These are phyloP conservation scores for Pythium monospermum DNA, from an alignment of 352 stramenopile species.

Conservation along the genomic window DNA sequence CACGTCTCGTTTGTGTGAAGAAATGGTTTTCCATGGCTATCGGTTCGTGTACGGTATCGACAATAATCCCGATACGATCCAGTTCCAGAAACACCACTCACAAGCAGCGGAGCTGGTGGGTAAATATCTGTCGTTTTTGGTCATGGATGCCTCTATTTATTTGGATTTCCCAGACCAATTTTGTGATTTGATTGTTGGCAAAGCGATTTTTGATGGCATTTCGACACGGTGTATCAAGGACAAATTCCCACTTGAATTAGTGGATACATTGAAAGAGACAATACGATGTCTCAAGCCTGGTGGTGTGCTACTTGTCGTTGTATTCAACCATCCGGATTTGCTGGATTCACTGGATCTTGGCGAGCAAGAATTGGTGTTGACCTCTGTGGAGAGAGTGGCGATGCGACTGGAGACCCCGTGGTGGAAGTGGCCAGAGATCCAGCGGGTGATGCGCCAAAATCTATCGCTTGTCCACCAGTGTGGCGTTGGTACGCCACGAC, in stretches of 20 bases:
- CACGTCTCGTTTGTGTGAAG: constrained; percentile 23
- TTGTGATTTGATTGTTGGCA: constrained; percentile 27
- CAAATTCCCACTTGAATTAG: constrained; percentile 6
- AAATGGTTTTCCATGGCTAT: constrained; percentile 27
- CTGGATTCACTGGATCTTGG: background rate
- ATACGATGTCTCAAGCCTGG: constrained; percentile 26
- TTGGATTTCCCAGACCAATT: constrained; percentile 22
- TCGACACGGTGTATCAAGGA: constrained; percentile 2
- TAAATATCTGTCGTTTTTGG: constrained; percentile 16
- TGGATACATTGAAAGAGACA: constrained; percentile 17
- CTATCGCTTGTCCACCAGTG: constrained; percentile 13
- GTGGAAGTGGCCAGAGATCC: constrained; percentile 22
- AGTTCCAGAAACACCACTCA: constrained; percentile 18
- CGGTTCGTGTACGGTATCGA: constrained; percentile 23
- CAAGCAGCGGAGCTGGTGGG: constrained; percentile 2
- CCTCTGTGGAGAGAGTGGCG: background rate
- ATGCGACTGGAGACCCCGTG: constrained; percentile 11
- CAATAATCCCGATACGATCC: constrained; percentile 8
- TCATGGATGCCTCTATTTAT: constrained; percentile 8
- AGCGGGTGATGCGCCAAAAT: constrained; percentile 1
- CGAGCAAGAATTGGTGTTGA: background rate
- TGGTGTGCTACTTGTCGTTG: constrained; percentile 22
- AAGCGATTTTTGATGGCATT: constrained; percentile 26
- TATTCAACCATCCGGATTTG: constrained; percentile 6
- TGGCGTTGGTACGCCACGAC: constrained; percentile 11